Evolutionary conservation across 495 filamentous ascomycete species (phyloP).

Genomic region (Aspergillus baeticus): DNA sequence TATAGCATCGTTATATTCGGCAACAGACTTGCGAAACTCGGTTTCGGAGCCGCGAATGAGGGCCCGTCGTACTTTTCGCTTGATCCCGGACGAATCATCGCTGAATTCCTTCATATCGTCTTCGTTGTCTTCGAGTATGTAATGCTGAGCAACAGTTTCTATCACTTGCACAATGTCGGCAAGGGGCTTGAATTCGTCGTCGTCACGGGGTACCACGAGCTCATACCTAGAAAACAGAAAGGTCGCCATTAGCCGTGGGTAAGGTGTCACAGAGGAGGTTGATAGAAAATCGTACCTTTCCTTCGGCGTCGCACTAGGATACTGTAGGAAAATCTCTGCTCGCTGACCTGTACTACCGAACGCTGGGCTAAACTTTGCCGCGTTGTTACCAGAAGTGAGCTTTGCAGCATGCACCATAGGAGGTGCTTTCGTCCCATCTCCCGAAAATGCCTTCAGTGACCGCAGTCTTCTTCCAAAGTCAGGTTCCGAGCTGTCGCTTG

Average conservation of each 20-base stretch:
- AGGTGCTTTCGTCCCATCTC: constrained; percentile 49
- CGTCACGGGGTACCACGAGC: constrained; percentile 71
- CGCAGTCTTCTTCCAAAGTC: constrained; percentile 61
- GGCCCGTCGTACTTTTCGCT: constrained; percentile 67
- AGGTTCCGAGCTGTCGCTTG: constrained; percentile 42
- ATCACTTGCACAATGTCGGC: constrained; percentile 82
- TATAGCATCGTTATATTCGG: constrained; percentile 73
- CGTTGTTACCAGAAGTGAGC: constrained; percentile 53
- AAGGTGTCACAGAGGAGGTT: neutral
- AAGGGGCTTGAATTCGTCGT: constrained; percentile 76
- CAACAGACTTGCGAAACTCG: constrained; percentile 67
- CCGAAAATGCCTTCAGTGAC: constrained; percentile 59
- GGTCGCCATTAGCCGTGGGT: constrained; percentile 6
- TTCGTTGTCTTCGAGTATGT: constrained; percentile 65
- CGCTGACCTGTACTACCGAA: constrained; percentile 49
- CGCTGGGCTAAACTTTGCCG: constrained; percentile 45
- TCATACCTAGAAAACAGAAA: constrained; percentile 60
- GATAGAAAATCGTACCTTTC: constrained; percentile 57
- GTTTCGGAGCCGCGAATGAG: constrained; percentile 60
- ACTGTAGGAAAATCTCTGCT: constrained; percentile 60
- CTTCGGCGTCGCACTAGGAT: constrained; percentile 66
- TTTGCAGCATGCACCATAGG: constrained; percentile 67
- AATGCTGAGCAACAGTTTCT: constrained; percentile 67
- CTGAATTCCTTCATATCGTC: constrained; percentile 63
- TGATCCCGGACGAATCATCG: constrained; percentile 70